Evolutionary conservation across 2,329 filamentous ascomycete genomes (phyloP).

Genomic region (Fusarium bulbicola): DNA sequence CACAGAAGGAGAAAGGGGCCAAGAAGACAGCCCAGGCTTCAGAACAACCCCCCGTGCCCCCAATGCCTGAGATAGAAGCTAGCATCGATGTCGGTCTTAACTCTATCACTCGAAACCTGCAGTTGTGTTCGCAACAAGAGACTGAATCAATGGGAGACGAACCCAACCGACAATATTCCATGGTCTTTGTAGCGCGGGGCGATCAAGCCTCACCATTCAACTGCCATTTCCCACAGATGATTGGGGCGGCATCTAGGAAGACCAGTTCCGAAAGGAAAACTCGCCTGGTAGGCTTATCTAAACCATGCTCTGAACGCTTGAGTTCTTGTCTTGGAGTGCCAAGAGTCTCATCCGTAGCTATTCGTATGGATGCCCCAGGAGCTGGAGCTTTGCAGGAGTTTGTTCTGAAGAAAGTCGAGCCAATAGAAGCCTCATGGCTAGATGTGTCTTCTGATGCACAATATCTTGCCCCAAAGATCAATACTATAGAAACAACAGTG

Average conservation of each 20-base stretch:
- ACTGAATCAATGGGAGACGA: not conserved
- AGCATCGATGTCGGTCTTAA: slow-evolving; percentile 73
- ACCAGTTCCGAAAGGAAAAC: slow-evolving; percentile 52
- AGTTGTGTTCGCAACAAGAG: slow-evolving; percentile 48
- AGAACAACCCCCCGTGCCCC: slow-evolving; percentile 45
- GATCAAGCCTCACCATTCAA: slow-evolving; percentile 67
- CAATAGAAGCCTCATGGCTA: slow-evolving; percentile 65
- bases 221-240: slow-evolving; percentile 67
- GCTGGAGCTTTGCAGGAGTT: slow-evolving; percentile 66
- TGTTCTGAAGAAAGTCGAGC: slow-evolving; percentile 60
- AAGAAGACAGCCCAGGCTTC: slow-evolving; percentile 35
- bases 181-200: slow-evolving; percentile 67
- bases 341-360: slow-evolving; percentile 70
- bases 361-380: slow-evolving; percentile 65
- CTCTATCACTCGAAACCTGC: slow-evolving; percentile 68
- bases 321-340: slow-evolving; percentile 67
- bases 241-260: slow-evolving; percentile 58
- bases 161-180: slow-evolving; percentile 51
- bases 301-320: slow-evolving; percentile 65
- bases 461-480: slow-evolving; percentile 49
- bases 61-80: slow-evolving; percentile 60
- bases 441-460: slow-evolving; percentile 29
- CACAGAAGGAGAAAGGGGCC: slow-evolving; percentile 59
- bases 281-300: slow-evolving; percentile 70
- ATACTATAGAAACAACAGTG: slow-evolving; percentile 47